Evolutionary conservation across 148 eudicot species (phyloP).

Genomic region (Spergularia marina): DNA sequence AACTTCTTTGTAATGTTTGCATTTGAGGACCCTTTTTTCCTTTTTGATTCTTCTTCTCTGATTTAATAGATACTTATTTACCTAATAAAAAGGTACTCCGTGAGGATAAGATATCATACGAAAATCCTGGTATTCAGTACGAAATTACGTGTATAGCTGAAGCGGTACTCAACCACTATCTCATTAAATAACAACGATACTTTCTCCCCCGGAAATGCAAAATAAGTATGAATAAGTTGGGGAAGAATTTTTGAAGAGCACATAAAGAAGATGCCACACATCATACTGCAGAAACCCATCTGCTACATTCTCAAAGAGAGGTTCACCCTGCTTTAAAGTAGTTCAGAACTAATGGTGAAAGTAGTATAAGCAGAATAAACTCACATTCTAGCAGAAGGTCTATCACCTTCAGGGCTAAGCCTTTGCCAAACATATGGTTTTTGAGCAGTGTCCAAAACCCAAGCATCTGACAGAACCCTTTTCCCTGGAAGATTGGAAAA

Average conservation of each 20-base stretch:
- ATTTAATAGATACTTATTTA: too few species aligned
- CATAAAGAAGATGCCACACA: neutral
- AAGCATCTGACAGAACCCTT: conserved; percentile 88
- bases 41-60: too few species aligned
- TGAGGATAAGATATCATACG: neutral
- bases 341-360: conserved; percentile 6
- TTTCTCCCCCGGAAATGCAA: neutral
- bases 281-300: neutral
- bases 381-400: conserved; percentile 99
- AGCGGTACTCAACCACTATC: neutral
- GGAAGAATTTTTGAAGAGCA: neutral
- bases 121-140: neutral
- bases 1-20: too few species aligned
- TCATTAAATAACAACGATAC: neutral
- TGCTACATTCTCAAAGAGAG: neutral
- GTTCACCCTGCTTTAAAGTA: neutral
- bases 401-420: conserved; percentile 94
- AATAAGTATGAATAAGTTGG: neutral
- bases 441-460: conserved; percentile 97
- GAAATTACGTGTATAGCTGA: neutral
- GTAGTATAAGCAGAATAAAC: conserved; percentile 32
- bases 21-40: too few species aligned
- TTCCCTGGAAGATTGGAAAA: conserved; percentile 51
- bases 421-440: conserved; percentile 91
- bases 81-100: too few species aligned